Conservation (phyloP, 2,329 filamentous ascomycete genomes). For the Fusarium fracticaudum region DNA sequence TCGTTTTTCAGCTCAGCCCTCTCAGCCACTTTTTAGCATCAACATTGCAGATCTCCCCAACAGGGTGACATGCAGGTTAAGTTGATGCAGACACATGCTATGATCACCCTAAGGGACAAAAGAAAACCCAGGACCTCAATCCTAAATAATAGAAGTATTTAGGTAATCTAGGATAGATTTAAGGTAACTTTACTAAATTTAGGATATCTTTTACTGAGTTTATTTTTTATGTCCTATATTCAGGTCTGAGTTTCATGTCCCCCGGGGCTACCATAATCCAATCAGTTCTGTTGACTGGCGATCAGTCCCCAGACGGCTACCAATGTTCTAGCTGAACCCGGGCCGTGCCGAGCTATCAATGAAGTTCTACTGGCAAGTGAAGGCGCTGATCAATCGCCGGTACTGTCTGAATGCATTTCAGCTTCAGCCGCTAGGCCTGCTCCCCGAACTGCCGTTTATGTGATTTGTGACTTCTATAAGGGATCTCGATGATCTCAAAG, state of each 20-base stretch:
- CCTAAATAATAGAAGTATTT: too few species aligned
- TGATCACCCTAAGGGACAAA: too few species aligned
- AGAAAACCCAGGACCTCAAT: too few species aligned
- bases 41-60: neutral
- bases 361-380: fast-evolving
- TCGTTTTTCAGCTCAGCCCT: neutral
- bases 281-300: fast-evolving
- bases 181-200: too few species aligned
- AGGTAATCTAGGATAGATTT: too few species aligned
- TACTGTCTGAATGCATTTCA: neutral
- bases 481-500: neutral
- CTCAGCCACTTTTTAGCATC: neutral
- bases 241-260: too few species aligned
- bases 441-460: fast-evolving
- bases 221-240: too few species aligned
- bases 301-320: fast-evolving
- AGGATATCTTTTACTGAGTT: too few species aligned
- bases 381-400: neutral
- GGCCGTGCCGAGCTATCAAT: too few species aligned
- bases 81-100: fast-evolving
- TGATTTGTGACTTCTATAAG: neutral
- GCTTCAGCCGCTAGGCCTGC: fast-evolving
- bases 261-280: too few species aligned
- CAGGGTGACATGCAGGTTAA: fast-evolving
- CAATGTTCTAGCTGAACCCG: neutral